phyloP scores from a whole-genome alignment of 116 monocot genomes.

The Phalaenopsis hybrid region DNA sequence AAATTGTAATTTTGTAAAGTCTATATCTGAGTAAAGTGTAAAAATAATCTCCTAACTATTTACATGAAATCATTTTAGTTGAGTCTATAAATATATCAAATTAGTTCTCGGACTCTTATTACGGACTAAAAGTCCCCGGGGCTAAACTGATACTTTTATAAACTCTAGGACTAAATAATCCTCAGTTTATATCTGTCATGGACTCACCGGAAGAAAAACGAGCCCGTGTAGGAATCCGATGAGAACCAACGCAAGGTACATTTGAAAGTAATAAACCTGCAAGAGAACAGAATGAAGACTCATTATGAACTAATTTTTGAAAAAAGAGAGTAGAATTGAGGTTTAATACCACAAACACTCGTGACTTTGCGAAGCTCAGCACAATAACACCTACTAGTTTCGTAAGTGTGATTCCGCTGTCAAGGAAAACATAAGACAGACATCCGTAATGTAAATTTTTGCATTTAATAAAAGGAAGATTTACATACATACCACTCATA shows the following conservation, averaged over 20 bases:
- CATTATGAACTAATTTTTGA: not conserved
- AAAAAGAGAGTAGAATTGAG: not conserved
- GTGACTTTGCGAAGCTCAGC: conserved; percentile 71
- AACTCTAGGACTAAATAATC: no score
- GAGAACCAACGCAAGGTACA: conserved; percentile 87
- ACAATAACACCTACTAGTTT: conserved; percentile 93
- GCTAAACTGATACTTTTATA: no score
- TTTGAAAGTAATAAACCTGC: conserved; percentile 94
- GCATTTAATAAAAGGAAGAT: no score
- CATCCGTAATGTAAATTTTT: not conserved
- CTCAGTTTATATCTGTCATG: not conserved
- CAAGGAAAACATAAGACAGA: conserved; percentile 4
- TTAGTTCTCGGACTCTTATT: no score
- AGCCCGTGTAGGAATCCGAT: conserved; percentile 94
- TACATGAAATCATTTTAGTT: no score
- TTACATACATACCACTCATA: no score
- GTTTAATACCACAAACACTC: conserved; percentile 83
- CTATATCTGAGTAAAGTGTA: not conserved
- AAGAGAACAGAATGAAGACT: conserved; percentile 1
- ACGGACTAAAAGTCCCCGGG: no score
- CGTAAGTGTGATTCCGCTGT: conserved; percentile 92
- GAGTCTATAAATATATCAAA: no score
- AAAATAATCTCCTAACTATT: no score
- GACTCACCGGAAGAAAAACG: conserved; percentile 84
- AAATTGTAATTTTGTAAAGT: not conserved